Evolutionary conservation across 148 eudicot species (phyloP).

Genomic region (Heliosperma pusillum): DNA sequence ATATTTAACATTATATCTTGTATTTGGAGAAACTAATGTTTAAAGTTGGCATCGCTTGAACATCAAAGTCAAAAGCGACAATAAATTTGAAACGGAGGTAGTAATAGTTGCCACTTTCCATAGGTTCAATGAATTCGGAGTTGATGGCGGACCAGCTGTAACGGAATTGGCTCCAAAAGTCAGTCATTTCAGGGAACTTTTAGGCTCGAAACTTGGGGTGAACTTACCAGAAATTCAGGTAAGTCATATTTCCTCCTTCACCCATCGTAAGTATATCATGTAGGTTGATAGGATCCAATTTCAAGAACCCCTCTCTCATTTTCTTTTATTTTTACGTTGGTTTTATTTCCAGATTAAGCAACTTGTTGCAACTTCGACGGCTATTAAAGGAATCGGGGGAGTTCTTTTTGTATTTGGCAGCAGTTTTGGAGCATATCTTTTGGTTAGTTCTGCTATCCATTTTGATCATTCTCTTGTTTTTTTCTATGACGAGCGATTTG

Average conservation of each 20-base stretch:
- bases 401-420: conserved; percentile 66
- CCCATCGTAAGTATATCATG: background rate
- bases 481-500: background rate
- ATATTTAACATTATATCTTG: no score
- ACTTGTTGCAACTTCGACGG: conserved; percentile 47
- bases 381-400: conserved; percentile 64
- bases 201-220: conserved; percentile 45
- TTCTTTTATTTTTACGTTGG: background rate
- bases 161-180: conserved; percentile 55
- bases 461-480: background rate
- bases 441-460: conserved; percentile 37
- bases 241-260: conserved; percentile 6
- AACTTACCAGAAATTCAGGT: conserved; percentile 48
- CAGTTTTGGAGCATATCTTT: conserved; percentile 62
- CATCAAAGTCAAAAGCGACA: no score
- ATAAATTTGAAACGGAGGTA: background rate
- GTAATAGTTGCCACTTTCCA: background rate
- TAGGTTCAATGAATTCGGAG: conserved; percentile 79
- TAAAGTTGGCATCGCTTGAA: no score
- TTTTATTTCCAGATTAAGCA: conserved; percentile 45
- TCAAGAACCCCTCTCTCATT: background rate
- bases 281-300: background rate
- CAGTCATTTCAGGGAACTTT: conserved; percentile 29
- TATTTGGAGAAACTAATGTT: no score
- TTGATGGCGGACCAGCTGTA: conserved; percentile 73